Conservation (phyloP, 1,139 yeast genomes). For the Eremothecium sinecaudum region DNA sequence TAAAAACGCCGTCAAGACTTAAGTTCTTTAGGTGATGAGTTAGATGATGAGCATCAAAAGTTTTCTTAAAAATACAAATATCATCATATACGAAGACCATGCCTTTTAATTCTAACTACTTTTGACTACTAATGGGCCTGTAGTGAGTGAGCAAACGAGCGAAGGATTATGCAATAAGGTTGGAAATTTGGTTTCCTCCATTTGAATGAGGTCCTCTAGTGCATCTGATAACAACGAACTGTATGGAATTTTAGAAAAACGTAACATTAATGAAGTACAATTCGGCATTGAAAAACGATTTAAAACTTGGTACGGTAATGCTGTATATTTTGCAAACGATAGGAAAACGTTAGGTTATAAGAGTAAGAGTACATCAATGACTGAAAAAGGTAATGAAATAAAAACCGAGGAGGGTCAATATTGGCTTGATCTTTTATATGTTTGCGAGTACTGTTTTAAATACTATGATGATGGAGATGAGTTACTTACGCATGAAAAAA, state of each 20-base stretch:
- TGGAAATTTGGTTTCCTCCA: no score
- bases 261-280: slow-evolving; percentile 56
- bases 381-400: slow-evolving; percentile 3
- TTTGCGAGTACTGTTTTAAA: slow-evolving; percentile 79
- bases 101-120: no score
- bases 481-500: slow-evolving; percentile 36
- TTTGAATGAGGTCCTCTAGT: slow-evolving; percentile 2
- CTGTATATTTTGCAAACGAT: slow-evolving; percentile 51
- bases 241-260: slow-evolving; percentile 50
- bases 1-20: no score
- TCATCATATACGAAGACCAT: no score
- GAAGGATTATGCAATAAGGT: no score
- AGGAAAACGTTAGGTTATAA: slow-evolving; percentile 28
- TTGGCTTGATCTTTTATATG: slow-evolving; percentile 56
- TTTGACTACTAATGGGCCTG: no score
- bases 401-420: slow-evolving; percentile 11
- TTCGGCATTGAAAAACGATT: slow-evolving; percentile 53
- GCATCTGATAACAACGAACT: slow-evolving; percentile 30
- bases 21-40: no score
- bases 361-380: slow-evolving; percentile 8
- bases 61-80: no score
- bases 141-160: no score
- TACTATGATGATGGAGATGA: slow-evolving; percentile 44
- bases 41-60: no score
- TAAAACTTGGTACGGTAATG: slow-evolving; percentile 79